A percentile compares a stretch with the other conserved stretches of the same genome.
These are phyloP conservation scores for Cylindrotheca fusiformis DNA, from an alignment of 108 stramenopile species.

Conservation along the genomic window DNA sequence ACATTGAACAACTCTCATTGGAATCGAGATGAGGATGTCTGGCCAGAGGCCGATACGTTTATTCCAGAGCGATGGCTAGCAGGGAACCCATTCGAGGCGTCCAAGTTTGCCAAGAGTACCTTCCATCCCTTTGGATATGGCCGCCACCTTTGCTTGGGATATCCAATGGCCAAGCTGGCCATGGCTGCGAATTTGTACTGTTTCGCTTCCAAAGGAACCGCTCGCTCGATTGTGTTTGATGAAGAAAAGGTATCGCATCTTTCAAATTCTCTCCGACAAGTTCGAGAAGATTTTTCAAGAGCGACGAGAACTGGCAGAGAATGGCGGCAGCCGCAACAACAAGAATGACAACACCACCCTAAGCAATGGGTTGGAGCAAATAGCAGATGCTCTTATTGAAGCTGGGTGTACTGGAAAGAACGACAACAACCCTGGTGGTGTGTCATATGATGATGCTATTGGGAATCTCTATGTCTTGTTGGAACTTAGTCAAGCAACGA, in stretches of 20 bases:
- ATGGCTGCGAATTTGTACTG: slow-evolving; percentile 25
- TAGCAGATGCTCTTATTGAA: slow-evolving; percentile 14
- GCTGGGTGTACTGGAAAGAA: not conserved
- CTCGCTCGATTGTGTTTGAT: slow-evolving; percentile 11
- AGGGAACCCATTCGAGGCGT: not conserved
- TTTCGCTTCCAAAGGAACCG: slow-evolving; percentile 12
- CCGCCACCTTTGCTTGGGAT: slow-evolving; percentile 24
- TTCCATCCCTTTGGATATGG: slow-evolving; percentile 29
- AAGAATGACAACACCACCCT: not conserved
- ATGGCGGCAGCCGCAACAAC: not conserved
- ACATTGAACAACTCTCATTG: too few species aligned
- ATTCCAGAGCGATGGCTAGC: not conserved
- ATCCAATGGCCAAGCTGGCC: slow-evolving; percentile 18
- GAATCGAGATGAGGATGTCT: too few species aligned
- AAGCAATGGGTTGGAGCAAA: slow-evolving; percentile 13
- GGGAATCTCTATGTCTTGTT: slow-evolving; percentile 12
- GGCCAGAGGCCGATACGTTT: too few species aligned
- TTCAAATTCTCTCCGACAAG: not conserved
- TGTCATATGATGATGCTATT: not conserved
- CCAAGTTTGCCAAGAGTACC: slow-evolving; percentile 5
- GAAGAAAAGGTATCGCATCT: slow-evolving; percentile 9
- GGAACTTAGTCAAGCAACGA: slow-evolving; percentile 20
- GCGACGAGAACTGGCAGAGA: not conserved
- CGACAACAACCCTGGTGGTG: not conserved
- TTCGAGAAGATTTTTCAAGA: slow-evolving; percentile 5